Base-by-base conservation (phyloP, 805 yeast species). In the Saccharomycopsis vini region DNA sequence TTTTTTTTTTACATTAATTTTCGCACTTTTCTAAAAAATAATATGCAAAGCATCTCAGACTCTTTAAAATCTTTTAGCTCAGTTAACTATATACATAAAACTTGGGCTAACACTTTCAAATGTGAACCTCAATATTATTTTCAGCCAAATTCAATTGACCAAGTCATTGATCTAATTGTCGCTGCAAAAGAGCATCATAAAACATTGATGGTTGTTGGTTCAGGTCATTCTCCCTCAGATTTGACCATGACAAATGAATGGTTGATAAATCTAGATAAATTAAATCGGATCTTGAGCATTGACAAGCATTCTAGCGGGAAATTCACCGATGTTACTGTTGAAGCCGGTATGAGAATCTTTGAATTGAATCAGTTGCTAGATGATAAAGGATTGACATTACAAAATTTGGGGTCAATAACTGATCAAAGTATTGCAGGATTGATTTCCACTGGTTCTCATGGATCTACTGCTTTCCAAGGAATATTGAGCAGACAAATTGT, bases 381-480 rank as follows among this genome's bases (percentile, higher is more conserved):
- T 21, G 50, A 66, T 10, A 70, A 74, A 50, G 81, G 82, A 1
- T 72, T 86, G 47, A 94, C 95, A 4, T 67, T 90, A 46, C 97
- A 90, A 62, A 90, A 84, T 56, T 67, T 92, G 55, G 97, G 97
- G 1, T 88, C 97, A 1, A 90, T 90, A 43, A 78, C 92, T 33
- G 96, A 87, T 50, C 97, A 90, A 60, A 83, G 95, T 13, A 69
- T 88, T 21, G 97, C 95, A 3, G 98, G 98, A n/a, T 78, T 89
- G 52, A 87, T 92, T 36, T 82, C 95, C 2, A 90, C 97, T 0
- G 97, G 97, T 23, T 88, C 97, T 0, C 98, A 90, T 58, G 98
- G 98, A 5, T 83, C 97, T 0, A 80, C 95, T 7, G 94, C 90
- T 34, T 85, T 73, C 59, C 97, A 92, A 56, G 97, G 97, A 1